Evolutionary conservation across 805 yeast genomes (phyloP), one percentile per base, ranked within the genome.

Genomic region (Wickerhamiella cacticola): DNA sequence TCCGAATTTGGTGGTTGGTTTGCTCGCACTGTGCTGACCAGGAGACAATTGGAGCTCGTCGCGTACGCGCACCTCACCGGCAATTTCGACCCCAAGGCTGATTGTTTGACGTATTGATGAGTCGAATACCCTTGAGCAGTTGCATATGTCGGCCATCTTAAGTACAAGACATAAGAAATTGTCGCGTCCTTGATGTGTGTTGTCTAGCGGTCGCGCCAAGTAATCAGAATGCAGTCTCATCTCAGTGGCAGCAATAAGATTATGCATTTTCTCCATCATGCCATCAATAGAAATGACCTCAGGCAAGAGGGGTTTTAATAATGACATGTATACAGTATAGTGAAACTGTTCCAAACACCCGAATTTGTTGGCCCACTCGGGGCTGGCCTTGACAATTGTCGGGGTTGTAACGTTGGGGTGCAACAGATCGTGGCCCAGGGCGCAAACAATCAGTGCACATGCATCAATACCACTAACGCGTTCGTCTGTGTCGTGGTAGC

Each of bases 361-460:
- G 65, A 76, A 88, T 13, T 75, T 57, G 48, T 64, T 61, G 2
- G 89, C 75, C 21, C 86, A 70, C 9, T 86, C 85, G 0, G 92
- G 73, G 7, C 71, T 61, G 55, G 76, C 61, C 50, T 74, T 68
- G 21, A 69, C 66, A 61, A 89, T 66, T 54, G 86, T 78, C 31
- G 76, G 75, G 62, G 86, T 85, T 12, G 94, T 86, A n/a, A 87
- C 77, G 1, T 97, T 98, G 0, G 97, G 97, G 63, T 92, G 98
- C 19, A 96, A 95, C 26, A 84, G 78, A 63, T 92, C 98, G 66
- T 92, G 98, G 46, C 97, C 97, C 38, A 88, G 66, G 1, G 95
- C 92, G 0, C 95, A 83, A 10, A 88, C 68, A 28, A 84, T 71
- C 23, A 86, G 64, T 1, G 82, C 75, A 41, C 82, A 65, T 2